phyloP scores from a whole-genome alignment of 352 stramenopile species.

The Bremia lactucae region DNA sequence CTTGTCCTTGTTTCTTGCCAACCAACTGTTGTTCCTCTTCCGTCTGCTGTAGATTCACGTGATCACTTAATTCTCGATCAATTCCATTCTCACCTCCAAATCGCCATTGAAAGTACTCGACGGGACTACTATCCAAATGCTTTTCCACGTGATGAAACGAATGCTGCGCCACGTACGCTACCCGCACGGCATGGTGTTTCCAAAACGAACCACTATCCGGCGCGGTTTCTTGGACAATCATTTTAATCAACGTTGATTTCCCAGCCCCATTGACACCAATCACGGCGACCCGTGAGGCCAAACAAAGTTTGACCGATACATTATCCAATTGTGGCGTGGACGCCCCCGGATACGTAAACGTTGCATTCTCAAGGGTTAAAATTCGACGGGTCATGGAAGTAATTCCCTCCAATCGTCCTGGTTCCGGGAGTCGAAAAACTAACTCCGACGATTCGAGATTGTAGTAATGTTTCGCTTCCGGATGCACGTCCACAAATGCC shows the following conservation, averaged over 20 bases:
- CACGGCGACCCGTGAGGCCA: slow-evolving; percentile 93
- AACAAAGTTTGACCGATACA: slow-evolving; percentile 90
- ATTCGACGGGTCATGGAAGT: slow-evolving; percentile 88
- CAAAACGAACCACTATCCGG: slow-evolving; percentile 63
- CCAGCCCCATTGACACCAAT: slow-evolving; percentile 95
- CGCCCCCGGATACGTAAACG: slow-evolving; percentile 79
- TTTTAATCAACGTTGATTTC: slow-evolving; percentile 98
- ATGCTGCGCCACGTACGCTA: slow-evolving; percentile 95
- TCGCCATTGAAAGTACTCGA: slow-evolving; percentile 96
- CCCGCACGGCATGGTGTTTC: slow-evolving; percentile 87
- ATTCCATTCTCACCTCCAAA: slow-evolving; percentile 93
- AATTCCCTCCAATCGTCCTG: slow-evolving; percentile 85
- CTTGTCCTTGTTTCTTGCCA: slow-evolving; percentile 86
- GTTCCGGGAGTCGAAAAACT: slow-evolving; percentile 84
- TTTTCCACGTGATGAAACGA: slow-evolving; percentile 96
- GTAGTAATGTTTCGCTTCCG: slow-evolving; percentile 91
- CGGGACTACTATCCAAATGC: slow-evolving; percentile 90
- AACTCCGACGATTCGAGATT: slow-evolving; percentile 75
- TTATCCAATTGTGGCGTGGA: slow-evolving; percentile 86
- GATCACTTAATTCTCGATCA: slow-evolving; percentile 84
- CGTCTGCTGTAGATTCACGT: slow-evolving; percentile 87
- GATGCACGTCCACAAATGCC: slow-evolving; percentile 86
- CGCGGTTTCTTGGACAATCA: slow-evolving; percentile 73
- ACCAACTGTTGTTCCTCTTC: slow-evolving; percentile 86
- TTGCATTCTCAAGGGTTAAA: slow-evolving; percentile 83